Conservation (phyloP, 148 eudicot species). For the Fallopia convolvulus region DNA sequence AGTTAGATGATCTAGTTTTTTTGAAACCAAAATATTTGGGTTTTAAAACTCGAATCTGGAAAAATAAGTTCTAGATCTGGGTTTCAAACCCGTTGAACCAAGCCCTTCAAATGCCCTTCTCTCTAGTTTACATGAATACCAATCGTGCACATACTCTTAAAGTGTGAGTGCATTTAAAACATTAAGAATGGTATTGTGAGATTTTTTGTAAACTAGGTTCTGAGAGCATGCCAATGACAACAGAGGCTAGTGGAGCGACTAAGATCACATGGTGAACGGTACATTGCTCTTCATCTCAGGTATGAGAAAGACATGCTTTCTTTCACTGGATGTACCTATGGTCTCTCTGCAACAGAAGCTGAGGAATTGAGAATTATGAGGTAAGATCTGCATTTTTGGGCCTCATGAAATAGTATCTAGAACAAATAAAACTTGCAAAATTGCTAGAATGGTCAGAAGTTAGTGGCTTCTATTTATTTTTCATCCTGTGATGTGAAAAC, state of each 20-base stretch:
- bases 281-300: constrained; percentile 83
- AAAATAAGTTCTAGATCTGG: not conserved
- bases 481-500: not conserved
- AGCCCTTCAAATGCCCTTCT: not conserved
- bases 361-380: constrained; percentile 79
- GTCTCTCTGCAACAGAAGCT: constrained; percentile 75
- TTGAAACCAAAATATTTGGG: not conserved
- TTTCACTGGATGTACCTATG: constrained; percentile 89
- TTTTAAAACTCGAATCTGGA: not conserved
- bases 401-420: too few species aligned
- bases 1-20: not conserved
- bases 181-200: constrained; percentile 20
- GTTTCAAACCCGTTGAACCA: not conserved
- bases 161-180: not conserved
- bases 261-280: constrained; percentile 56
- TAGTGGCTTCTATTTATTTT: not conserved
- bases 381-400: constrained; percentile 23
- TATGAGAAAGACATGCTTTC: constrained; percentile 97
- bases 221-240: constrained; percentile 73
- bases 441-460: not conserved
- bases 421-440: not conserved
- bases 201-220: constrained; percentile 57
- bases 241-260: constrained; percentile 94
- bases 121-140: not conserved
- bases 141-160: not conserved